These are phyloP conservation scores for Citrus sinensis DNA, from an alignment of 345 rosid species.

Conservation along the genomic window DVS_A1.0 CM039165.1:29533001-29533500, in stretches of 20 bases:
- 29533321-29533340: background rate
- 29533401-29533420: slow-evolving; percentile 1
- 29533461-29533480: slow-evolving; percentile 28
- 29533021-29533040: background rate
- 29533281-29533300: slow-evolving; percentile 3
- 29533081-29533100: slow-evolving; percentile 15
- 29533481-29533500: background rate
- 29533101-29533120: background rate
- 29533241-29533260: background rate
- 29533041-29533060: background rate
- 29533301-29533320: background rate
- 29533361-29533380: slow-evolving; percentile 1
- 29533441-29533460: slow-evolving; percentile 27
- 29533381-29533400: slow-evolving; percentile 12
- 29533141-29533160: background rate
- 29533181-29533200: background rate
- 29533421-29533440: slow-evolving; percentile 2
- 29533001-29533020: slow-evolving; percentile 22
- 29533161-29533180: background rate
- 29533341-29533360: slow-evolving; percentile 32
- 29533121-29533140: slow-evolving; percentile 14
- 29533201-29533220: background rate
- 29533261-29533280: background rate
- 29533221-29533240: background rate
- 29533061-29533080: slow-evolving; percentile 27